Conservation (phyloP, 2,329 filamentous ascomycete genomes). For the Curvularia spicifera region DNA sequence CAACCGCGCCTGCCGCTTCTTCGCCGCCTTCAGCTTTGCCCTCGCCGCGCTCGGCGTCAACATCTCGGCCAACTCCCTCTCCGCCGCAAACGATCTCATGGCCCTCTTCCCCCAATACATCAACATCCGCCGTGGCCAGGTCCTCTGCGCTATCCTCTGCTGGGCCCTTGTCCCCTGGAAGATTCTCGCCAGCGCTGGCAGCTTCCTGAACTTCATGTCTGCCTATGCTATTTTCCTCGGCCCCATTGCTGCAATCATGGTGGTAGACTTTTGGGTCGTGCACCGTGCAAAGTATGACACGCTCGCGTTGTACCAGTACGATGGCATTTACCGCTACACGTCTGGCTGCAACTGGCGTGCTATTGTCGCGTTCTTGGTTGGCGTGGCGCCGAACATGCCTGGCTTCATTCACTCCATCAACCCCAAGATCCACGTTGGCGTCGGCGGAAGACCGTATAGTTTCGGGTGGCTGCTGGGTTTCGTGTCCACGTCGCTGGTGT, state of each 20-base stretch:
- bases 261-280: conserved; percentile 66
- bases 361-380: conserved; percentile 62
- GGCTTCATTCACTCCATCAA: conserved; percentile 59
- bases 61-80: conserved; percentile 60
- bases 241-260: conserved; percentile 67
- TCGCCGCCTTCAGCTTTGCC: conserved; percentile 53
- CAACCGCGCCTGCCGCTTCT: conserved; percentile 50
- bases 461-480: conserved; percentile 73
- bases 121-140: conserved; percentile 58
- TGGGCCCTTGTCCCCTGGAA: conserved; percentile 58
- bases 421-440: conserved; percentile 49
- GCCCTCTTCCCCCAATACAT: conserved; percentile 60
- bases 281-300: conserved; percentile 58
- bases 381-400: conserved; percentile 63
- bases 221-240: conserved; percentile 71
- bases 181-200: conserved; percentile 52
- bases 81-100: conserved; percentile 61
- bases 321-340: conserved; percentile 59
- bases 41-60: conserved; percentile 62
- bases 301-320: conserved; percentile 59
- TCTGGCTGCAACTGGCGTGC: conserved; percentile 66
- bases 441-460: conserved; percentile 63
- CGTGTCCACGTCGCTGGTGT: conserved; percentile 61
- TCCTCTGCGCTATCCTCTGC: conserved; percentile 53
- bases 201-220: conserved; percentile 66